A percentile compares a stretch with the other conserved stretches of the same genome.
Evolutionary conservation across 148 eudicot species (phyloP).

Genomic region (Camellia sinensis): DNA sequence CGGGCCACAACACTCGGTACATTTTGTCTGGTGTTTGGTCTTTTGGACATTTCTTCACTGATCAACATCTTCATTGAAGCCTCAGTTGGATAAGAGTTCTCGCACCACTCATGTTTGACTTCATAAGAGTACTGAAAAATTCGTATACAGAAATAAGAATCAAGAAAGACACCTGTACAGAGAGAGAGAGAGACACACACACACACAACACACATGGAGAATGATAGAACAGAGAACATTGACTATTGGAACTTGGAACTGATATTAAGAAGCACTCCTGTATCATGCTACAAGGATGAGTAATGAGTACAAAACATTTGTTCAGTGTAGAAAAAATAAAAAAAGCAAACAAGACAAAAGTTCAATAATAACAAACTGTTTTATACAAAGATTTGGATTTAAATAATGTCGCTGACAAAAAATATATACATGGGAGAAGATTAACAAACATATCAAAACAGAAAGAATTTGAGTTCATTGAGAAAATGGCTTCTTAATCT

Average conservation of each 20-base stretch:
- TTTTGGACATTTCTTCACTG: slow-evolving; percentile 53
- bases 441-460: slow-evolving; percentile 1
- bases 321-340: not conserved
- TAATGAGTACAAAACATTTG: no score
- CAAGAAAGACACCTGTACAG: not conserved
- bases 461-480: no score
- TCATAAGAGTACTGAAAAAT: slow-evolving; percentile 32
- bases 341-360: not conserved
- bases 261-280: not conserved
- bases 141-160: not conserved
- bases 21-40: slow-evolving; percentile 42
- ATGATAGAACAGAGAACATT: not conserved
- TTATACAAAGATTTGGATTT: not conserved
- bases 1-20: slow-evolving; percentile 83
- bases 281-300: not conserved
- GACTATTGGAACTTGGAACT: not conserved
- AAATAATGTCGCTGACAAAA: not conserved
- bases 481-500: no score
- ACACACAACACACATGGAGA: not conserved
- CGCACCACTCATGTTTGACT: slow-evolving; percentile 39
- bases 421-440: not conserved
- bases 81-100: slow-evolving; percentile 40
- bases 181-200: no score
- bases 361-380: not conserved
- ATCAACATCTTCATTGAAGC: slow-evolving; percentile 75